Evolutionary conservation across 805 yeast species (phyloP).

Genomic region (Metschnikowia bowlesiae): DNA sequence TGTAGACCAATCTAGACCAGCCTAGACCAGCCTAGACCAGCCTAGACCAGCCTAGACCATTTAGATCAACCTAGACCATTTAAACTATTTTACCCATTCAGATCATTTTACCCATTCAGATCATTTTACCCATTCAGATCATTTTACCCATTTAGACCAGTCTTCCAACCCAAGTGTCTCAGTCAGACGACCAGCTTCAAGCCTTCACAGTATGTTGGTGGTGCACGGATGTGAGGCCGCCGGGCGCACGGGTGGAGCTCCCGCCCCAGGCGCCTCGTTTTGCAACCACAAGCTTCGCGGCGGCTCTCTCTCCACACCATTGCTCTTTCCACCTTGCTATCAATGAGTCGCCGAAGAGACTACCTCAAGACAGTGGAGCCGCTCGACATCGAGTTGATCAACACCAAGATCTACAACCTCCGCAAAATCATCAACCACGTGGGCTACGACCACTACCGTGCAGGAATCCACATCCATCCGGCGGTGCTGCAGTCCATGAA

Average conservation of each 20-base stretch:
- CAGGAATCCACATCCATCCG: slow-evolving; percentile 5
- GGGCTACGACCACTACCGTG: slow-evolving; percentile 12
- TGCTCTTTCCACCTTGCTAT: slow-evolving; percentile 5
- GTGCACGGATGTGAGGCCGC: background rate
- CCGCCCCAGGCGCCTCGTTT: background rate
- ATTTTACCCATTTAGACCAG: too few relatives aligned
- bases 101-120: too few relatives aligned
- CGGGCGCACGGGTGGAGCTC: background rate
- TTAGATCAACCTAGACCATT: too few relatives aligned
- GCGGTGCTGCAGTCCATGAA: background rate
- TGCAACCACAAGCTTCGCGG: background rate
- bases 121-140: too few relatives aligned
- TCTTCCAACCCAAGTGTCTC: too few relatives aligned
- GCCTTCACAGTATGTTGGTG: background rate
- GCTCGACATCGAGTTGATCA: slow-evolving; percentile 10
- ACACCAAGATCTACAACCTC: slow-evolving; percentile 9
- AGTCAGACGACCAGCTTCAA: too few relatives aligned
- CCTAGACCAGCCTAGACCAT: too few relatives aligned
- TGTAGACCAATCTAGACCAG: too few relatives aligned
- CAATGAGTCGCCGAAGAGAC: slow-evolving; percentile 9
- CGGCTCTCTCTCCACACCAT: background rate
- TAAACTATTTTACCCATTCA: too few relatives aligned
- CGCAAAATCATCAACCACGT: slow-evolving; percentile 4
- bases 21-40: too few relatives aligned
- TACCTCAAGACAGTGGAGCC: slow-evolving; percentile 6